A percentile compares a stretch with the other conserved stretches of the same genome.
These are phyloP conservation scores for Botryotinia globosa DNA, from an alignment of 2,329 filamentous ascomycete genomes.

Conservation along the genomic window DNA sequence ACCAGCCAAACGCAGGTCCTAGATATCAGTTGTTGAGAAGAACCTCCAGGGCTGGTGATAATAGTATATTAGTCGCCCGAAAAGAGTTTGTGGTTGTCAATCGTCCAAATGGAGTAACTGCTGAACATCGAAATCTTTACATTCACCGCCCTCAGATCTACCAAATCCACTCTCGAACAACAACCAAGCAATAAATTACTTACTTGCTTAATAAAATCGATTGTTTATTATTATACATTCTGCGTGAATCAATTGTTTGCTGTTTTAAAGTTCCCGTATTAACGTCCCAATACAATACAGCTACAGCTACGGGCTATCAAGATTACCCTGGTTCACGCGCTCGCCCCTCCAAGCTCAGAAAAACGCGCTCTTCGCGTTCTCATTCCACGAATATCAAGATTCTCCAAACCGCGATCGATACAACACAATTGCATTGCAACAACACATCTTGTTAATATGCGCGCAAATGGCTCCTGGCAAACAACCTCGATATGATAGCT, in stretches of 20 bases:
- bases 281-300: background rate
- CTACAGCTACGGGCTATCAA: background rate
- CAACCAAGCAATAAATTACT: background rate
- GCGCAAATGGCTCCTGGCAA: conserved; percentile 18
- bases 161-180: background rate
- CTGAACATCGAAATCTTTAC: background rate
- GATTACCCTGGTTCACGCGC: background rate
- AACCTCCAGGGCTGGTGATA: background rate
- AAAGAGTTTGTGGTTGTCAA: background rate
- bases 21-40: background rate
- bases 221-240: background rate
- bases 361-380: conserved; percentile 16
- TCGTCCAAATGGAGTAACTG: background rate
- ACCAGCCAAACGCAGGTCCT: background rate
- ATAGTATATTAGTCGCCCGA: background rate
- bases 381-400: conserved; percentile 2
- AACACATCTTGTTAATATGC: conserved; percentile 8
- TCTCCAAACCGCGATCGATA: background rate
- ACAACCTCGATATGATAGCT: conserved; percentile 19
- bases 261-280: background rate
- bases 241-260: background rate
- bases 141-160: conserved; percentile 6
- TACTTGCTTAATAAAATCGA: background rate
- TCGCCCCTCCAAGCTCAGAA: conserved; percentile 10
- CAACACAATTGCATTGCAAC: conserved; percentile 9